Conservation (phyloP, 371 early-diverging fungal species). For the Mycotypha africana region DNA sequence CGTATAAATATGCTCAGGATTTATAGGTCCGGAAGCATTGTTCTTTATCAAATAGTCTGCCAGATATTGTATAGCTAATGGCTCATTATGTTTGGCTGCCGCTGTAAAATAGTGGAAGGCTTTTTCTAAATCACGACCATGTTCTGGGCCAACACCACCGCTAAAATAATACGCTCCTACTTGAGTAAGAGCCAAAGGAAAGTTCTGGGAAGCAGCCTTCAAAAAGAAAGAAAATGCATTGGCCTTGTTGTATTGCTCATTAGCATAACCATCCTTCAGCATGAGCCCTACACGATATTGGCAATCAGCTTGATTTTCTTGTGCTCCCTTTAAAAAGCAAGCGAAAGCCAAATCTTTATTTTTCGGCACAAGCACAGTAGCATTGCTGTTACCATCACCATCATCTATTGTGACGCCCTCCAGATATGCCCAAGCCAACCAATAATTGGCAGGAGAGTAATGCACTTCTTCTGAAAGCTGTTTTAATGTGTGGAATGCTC, state of each 20-base stretch:
- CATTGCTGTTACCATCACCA: no score
- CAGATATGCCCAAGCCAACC: conserved; percentile 8
- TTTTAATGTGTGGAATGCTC: conserved; percentile 7
- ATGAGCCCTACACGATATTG: conserved; percentile 9
- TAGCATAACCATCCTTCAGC: conserved; percentile 5
- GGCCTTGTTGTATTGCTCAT: background rate
- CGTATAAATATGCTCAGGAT: background rate
- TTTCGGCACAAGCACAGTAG: background rate
- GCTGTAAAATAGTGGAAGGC: conserved; percentile 12
- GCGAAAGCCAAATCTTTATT: conserved; percentile 1
- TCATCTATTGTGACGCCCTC: conserved; percentile 7
- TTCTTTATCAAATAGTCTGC: conserved; percentile 18
- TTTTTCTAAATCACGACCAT: background rate
- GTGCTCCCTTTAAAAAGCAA: conserved; percentile 8
- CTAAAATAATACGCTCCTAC: conserved; percentile 12
- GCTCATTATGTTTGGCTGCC: conserved; percentile 12
- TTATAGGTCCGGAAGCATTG: background rate
- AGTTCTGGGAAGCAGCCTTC: conserved; percentile 6
- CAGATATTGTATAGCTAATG: conserved; percentile 13
- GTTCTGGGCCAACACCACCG: conserved; percentile 2
- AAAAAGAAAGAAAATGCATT: conserved; percentile 10
- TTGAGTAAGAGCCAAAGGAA: conserved; percentile 7
- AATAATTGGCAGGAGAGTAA: conserved; percentile 13
- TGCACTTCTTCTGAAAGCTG: conserved; percentile 10
- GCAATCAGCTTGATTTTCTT: background rate